A percentile compares a stretch with the other conserved stretches of the same genome.
Conservation (phyloP, 495 filamentous ascomycete species). For the Penicillium diatomitis region DNA sequence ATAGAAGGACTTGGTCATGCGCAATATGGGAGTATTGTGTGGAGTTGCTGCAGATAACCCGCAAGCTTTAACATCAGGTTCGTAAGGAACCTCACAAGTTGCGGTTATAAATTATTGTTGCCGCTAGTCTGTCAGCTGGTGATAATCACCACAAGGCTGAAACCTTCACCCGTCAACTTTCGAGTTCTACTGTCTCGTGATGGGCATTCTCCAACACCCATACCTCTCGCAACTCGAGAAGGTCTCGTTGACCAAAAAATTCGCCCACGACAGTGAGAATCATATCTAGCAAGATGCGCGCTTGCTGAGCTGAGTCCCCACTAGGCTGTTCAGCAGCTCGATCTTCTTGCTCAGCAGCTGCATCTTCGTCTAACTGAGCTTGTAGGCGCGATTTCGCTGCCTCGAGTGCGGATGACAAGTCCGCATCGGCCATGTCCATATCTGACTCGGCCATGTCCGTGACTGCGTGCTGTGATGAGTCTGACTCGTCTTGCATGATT, state of each 20-base stretch:
- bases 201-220: slow-evolving; percentile 20
- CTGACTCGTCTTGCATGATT: slow-evolving; percentile 3
- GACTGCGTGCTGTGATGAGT: not conserved
- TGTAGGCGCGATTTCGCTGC: slow-evolving; percentile 52
- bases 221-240: slow-evolving; percentile 60
- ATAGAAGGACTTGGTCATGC: no score
- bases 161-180: no score
- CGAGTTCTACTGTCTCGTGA: not conserved
- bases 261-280: slow-evolving; percentile 84
- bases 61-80: no score
- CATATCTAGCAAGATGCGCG: slow-evolving; percentile 67
- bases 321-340: not conserved
- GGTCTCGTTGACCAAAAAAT: slow-evolving; percentile 81
- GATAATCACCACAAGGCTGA: no score
- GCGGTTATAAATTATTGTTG: no score
- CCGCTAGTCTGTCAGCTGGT: no score
- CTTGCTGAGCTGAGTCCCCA: slow-evolving; percentile 19
- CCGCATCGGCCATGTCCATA: slow-evolving; percentile 14
- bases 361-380: slow-evolving; percentile 28
- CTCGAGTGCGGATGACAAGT: slow-evolving; percentile 32
- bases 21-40: no score
- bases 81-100: no score
- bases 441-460: slow-evolving; percentile 8
- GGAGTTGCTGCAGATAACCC: no score
- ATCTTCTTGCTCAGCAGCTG: not conserved